Percentiles rank a stretch among this genome's conserved stretches.
phyloP scores from a whole-genome alignment of 2,329 filamentous ascomycete species.

The Chaetomiaceae sp. region DNA sequence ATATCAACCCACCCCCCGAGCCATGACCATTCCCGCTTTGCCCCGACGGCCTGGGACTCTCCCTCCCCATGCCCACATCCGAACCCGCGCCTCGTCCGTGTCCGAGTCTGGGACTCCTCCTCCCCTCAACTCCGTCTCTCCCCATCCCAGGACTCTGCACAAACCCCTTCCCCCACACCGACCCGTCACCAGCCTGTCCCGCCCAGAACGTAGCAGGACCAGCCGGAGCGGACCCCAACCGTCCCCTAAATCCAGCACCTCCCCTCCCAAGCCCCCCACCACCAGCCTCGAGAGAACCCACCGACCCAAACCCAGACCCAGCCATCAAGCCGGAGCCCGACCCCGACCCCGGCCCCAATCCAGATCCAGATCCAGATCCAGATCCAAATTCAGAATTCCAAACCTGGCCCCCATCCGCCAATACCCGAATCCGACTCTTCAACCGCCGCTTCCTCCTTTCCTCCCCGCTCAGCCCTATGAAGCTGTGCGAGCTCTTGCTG shows the following conservation, averaged over 20 bases:
- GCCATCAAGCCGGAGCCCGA: too few species aligned
- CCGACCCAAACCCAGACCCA: too few species aligned
- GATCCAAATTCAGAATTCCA: neutral
- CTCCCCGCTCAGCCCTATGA: too few species aligned
- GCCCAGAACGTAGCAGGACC: neutral
- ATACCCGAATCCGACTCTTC: constrained; percentile 35
- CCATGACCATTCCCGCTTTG: neutral
- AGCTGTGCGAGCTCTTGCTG: too few species aligned
- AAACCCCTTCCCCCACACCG: neutral
- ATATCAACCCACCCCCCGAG: neutral
- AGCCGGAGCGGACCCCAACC: constrained; percentile 1
- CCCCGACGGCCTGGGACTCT: neutral
- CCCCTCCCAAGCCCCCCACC: neutral
- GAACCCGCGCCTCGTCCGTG: neutral
- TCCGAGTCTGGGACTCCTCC: too few species aligned
- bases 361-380: neutral
- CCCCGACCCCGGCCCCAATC: too few species aligned
- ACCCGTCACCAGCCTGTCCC: too few species aligned
- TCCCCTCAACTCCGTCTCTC: too few species aligned
- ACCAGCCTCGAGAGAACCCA: too few species aligned
- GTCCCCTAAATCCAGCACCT: neutral
- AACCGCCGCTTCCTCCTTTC: constrained; percentile 36
- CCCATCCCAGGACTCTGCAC: neutral
- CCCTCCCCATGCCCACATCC: neutral
- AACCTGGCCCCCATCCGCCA: constrained; percentile 21